Base-by-base conservation (phyloP, 805 yeast species). In the Metschnikowia vanudenii region DNA sequence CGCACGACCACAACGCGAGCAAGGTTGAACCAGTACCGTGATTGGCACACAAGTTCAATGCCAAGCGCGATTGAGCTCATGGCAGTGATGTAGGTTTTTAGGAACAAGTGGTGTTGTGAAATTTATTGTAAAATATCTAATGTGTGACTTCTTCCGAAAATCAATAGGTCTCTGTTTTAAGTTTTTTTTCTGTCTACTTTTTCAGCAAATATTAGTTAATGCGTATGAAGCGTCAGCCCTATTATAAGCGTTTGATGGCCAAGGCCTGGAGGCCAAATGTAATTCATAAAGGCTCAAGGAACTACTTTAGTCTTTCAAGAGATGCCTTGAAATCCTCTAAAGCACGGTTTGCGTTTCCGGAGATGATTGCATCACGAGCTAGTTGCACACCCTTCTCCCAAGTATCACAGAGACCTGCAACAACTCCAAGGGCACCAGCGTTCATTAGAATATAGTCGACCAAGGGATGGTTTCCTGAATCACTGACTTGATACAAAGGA, bases 381-480 rank as follows among this genome's bases (percentile, higher is more conserved):
- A 81, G 58, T 44, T 67, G 70, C 4, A 88, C 92, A 24, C 98
- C 99, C 8, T 80, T 75, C 47, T 73, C 78, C 94, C 96, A 94
- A 55, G 76, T 67, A 19, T 63, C 63, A 2, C 89, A 82, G 7
- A 72, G 61, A 2, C 95, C 96, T 11, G 85, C 76, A 19, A 90
- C 80, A 26, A 85, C 88, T 1, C 92, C 91, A 47, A 94, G 69
- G 0, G 96, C 96, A 3, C 91, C 91, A 17, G 95, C 76, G 64
- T 94, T 94, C 76, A 94, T 67, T 47, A 92, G 64, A n/a, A 94
- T 94, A 67, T 91, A 94, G 67, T 94, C 97, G 42, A 84, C 81
- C 13, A 91, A 67, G 3, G 98, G 88, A 43, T 72, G 75, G 55
- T 68, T 69, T 24, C 50, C 49, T 28, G 61, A 61, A 2, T 64